Percentiles rank a stretch among this genome's conserved stretches.
phyloP scores from a whole-genome alignment of 2,329 filamentous ascomycete genomes.

The Pleomassaria siparia region DNA sequence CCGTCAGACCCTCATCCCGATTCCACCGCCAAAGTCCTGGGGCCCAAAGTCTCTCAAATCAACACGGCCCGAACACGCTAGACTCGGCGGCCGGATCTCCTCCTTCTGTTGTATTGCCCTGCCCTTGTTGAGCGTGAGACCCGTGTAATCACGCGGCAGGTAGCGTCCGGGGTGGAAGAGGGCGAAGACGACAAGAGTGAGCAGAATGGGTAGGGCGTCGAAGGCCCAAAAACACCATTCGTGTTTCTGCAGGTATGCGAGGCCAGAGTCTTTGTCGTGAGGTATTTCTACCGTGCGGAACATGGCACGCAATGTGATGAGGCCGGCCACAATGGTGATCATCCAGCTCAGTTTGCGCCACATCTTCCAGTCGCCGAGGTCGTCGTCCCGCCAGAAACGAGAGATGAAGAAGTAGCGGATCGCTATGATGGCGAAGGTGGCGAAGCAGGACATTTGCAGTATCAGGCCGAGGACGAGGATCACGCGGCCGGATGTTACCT shows the following conservation, averaged over 20 bases:
- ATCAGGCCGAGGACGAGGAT: conserved; percentile 51
- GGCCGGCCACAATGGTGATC: conserved; percentile 35
- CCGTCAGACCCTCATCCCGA: conserved; percentile 4
- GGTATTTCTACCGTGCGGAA: conserved; percentile 58
- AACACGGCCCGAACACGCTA: conserved; percentile 2
- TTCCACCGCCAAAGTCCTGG: conserved; percentile 8
- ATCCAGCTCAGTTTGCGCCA: conserved; percentile 38
- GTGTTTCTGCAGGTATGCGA: conserved; percentile 53
- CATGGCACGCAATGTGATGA: conserved; percentile 51
- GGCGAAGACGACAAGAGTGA: conserved; percentile 53
- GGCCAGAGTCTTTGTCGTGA: conserved; percentile 46
- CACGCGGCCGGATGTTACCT: conserved; percentile 31
- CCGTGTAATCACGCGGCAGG: conserved; percentile 35
- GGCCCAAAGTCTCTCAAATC: conserved; percentile 9
- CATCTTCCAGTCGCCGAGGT: conserved; percentile 39
- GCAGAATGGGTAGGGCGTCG: conserved; percentile 52
- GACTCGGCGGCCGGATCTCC: conserved; percentile 21
- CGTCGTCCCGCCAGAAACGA: conserved; percentile 29
- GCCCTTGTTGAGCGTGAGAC: conserved; percentile 29
- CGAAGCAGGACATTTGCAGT: conserved; percentile 55
- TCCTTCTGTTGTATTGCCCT: conserved; percentile 37
- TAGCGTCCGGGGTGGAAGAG: conserved; percentile 51
- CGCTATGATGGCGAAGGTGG: conserved; percentile 49
- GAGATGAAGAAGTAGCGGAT: conserved; percentile 39
- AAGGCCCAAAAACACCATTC: conserved; percentile 59